Evolutionary conservation across 306 rosid genomes (phyloP).

Genomic region (Prunus padus): DNA sequence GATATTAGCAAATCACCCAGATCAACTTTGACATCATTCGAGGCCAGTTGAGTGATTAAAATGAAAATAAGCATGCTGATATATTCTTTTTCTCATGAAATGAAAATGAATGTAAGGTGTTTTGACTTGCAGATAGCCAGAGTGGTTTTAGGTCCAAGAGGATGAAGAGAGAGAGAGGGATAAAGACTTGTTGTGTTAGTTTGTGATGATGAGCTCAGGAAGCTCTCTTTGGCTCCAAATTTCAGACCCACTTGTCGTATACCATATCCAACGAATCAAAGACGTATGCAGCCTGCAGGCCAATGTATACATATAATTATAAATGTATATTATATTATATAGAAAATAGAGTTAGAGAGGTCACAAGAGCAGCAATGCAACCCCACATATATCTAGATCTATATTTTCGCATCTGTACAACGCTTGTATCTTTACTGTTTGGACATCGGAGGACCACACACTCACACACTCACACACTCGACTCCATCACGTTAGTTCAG

Average conservation of each 20-base stretch:
- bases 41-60: no score
- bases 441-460: neutral
- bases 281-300: neutral
- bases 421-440: neutral
- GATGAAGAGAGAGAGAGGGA: no score
- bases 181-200: neutral
- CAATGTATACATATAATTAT: neutral
- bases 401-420: neutral
- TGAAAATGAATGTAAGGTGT: no score
- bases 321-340: no score
- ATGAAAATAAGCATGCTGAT: no score
- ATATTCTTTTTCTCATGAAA: no score
- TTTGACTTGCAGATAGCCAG: no score
- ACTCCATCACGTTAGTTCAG: neutral
- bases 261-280: neutral
- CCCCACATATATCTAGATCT: no score
- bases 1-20: no score
- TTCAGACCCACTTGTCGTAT: neutral
- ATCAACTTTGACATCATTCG: no score
- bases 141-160: no score
- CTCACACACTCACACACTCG: neutral
- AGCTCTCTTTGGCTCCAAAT: neutral
- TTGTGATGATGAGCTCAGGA: neutral
- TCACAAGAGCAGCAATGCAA: neutral
- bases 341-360: neutral